Base-by-base conservation (phyloP, 306 rosid genomes). In the Neltuma alba region DNA sequence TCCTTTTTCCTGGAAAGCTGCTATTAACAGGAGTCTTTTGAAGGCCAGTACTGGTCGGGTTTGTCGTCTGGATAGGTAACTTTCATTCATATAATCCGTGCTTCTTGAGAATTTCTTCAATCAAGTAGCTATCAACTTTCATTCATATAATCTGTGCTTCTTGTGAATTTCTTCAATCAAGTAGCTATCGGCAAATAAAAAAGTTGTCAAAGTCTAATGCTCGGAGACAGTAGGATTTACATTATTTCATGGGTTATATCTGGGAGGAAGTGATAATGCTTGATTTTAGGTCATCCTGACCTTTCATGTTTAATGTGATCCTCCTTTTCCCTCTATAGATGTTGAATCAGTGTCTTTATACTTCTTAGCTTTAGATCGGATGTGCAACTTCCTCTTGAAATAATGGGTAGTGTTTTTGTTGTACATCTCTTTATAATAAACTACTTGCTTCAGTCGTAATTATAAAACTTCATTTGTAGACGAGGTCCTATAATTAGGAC, bases 1-100 rank as follows among this genome's bases (percentile, higher is more conserved):
- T 83, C 99, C 99, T 83, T 96, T 84, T 86, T 89, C 89, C 62
- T 93, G 99, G 99, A 96, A 80, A 76, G 81, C 97, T 67, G 98
- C 96, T 63, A 85, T 96, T 57, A 96, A 93, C 80, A 90, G 82
- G 88, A 84, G 84, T 84, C 90, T 96, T 6, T 63, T 58, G 82
- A 89, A 74, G 81, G 98, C 98, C 60, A 82, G 84, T 76, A 85
- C 80, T 11, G 96, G 96, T 54, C 85, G 75, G 63, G 31, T 89
- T 79, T 76, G 88, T 64, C 85, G 75, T 78, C 84, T 96, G 84
- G 99, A 96, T 84, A 91, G 99, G 99, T 93, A 70, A 16, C 77
- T 8, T 25, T 68, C 16, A 76, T 62, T 13, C 77, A 64, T 54
- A 67, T 60, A 25, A 15, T 42, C 50, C 72, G 57, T 79, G 40